Evolutionary conservation across 352 stramenopile species (phyloP).

Genomic region (Phytophthora sojae): DNA sequence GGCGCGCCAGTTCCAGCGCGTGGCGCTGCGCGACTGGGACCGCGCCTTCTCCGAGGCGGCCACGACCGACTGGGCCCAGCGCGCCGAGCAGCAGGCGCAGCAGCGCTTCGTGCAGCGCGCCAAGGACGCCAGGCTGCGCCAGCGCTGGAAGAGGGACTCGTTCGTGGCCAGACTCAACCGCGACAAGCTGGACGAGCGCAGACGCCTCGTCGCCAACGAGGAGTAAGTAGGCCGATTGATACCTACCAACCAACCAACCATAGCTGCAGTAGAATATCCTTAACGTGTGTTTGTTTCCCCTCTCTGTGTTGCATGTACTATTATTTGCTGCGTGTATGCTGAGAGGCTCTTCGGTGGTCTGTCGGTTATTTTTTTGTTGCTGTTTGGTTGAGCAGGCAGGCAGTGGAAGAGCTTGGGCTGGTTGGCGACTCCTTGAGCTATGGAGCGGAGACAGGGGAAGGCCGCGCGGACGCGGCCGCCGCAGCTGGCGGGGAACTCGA

Average conservation of each 20-base stretch:
- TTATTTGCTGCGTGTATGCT: neutral
- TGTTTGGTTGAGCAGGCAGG: constrained; percentile 8
- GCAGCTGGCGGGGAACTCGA: constrained; percentile 22
- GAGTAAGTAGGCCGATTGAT: constrained; percentile 21
- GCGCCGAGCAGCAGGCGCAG: constrained; percentile 62
- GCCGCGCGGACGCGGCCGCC: constrained; percentile 1
- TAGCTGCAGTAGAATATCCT: neutral
- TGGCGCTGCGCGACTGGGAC: constrained; percentile 62
- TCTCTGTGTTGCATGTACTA: constrained; percentile 1
- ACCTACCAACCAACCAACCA: neutral
- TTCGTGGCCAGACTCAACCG: constrained; percentile 86
- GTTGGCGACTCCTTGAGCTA: constrained; percentile 22
- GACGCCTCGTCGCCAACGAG: constrained; percentile 27
- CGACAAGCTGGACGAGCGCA: constrained; percentile 73
- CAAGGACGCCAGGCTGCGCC: constrained; percentile 51
- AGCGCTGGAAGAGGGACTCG: constrained; percentile 79
- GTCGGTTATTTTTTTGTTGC: neutral
- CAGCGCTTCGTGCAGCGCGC: constrained; percentile 62
- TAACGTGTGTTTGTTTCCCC: neutral
- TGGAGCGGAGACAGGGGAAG: constrained; percentile 15
- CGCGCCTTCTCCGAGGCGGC: constrained; percentile 69
- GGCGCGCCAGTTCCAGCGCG: constrained; percentile 61
- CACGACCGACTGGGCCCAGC: constrained; percentile 66
- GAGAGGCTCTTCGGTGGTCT: neutral
- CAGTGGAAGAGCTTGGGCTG: neutral